Evolutionary conservation across 2,329 filamentous ascomycete genomes (phyloP).

Genomic region (Geosmithia putterillii): DNA sequence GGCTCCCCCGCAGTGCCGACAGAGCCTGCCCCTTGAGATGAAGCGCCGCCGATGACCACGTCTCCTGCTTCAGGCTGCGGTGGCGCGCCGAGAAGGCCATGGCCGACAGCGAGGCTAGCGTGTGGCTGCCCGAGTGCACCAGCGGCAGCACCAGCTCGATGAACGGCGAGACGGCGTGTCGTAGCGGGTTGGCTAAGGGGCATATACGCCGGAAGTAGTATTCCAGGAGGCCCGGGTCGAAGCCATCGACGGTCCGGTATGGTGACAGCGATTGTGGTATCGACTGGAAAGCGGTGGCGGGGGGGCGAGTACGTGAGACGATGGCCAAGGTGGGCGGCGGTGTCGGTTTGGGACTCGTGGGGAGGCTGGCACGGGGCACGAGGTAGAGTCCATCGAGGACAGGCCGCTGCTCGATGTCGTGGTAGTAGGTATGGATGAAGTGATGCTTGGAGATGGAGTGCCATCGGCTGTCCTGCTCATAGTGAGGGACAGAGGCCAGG

Average conservation of each 20-base stretch:
- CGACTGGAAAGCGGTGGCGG: not conserved
- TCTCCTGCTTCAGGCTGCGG: conserved; percentile 1
- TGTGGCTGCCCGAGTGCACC: conserved; percentile 1
- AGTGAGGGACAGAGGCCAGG: not conserved
- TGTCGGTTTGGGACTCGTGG: not conserved
- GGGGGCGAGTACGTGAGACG: not conserved
- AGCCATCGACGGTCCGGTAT: conserved; percentile 1
- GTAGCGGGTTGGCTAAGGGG: conserved; percentile 1
- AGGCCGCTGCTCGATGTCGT: not conserved
- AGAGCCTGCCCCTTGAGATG: conserved; percentile 1
- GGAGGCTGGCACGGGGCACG: not conserved
- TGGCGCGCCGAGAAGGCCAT: conserved; percentile 4
- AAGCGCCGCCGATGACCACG: not conserved
- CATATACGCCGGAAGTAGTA: conserved; percentile 4
- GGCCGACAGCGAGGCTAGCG: conserved; percentile 1
- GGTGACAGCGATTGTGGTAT: conserved; percentile 1
- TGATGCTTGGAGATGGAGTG: not conserved
- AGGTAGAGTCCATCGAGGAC: not conserved
- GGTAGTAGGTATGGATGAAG: not conserved
- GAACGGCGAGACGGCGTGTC: conserved; percentile 1
- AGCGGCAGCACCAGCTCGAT: conserved; percentile 3
- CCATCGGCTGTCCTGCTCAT: not conserved
- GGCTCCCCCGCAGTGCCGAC: conserved; percentile 1
- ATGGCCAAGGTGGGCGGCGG: not conserved
- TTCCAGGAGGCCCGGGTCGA: conserved; percentile 1